These are phyloP conservation scores for Arthrobotrys musiformis DNA, from an alignment of 2,329 filamentous ascomycete species.

Conservation along the genomic window DNA sequence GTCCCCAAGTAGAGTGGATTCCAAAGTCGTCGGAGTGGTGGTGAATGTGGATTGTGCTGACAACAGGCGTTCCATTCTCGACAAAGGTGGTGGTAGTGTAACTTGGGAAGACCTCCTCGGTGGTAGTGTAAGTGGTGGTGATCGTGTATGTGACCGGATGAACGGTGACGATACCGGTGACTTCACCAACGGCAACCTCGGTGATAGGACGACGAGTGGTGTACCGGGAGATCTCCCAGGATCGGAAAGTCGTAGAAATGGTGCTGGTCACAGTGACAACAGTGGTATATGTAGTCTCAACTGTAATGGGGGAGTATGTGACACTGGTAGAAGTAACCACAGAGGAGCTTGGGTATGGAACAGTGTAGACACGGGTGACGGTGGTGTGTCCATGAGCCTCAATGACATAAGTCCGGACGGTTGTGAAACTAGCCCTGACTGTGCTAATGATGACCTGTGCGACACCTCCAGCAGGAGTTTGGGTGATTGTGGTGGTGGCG, in stretches of 20 bases:
- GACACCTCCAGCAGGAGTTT: conserved; percentile 2
- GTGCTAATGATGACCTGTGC: conserved; percentile 21
- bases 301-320: conserved; percentile 2
- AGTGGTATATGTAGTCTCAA: conserved; percentile 36
- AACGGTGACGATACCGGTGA: conserved; percentile 18
- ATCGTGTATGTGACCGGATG: conserved; percentile 25
- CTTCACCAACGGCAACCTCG: conserved; percentile 28
- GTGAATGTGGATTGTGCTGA: conserved; percentile 35
- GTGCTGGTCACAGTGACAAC: conserved; percentile 26
- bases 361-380: conserved; percentile 1
- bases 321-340: conserved; percentile 25
- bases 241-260: conserved; percentile 19
- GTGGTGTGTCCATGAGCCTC: conserved; percentile 30
- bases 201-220: conserved; percentile 14
- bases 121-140: conserved; percentile 21
- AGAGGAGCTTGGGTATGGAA: neutral
- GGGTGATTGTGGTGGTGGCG: conserved; percentile 35
- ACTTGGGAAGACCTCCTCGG: conserved; percentile 36
- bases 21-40: conserved; percentile 36
- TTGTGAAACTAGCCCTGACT: conserved; percentile 13
- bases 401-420: conserved; percentile 27
- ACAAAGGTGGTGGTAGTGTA: conserved; percentile 25
- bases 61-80: conserved; percentile 4
- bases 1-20: conserved; percentile 23
- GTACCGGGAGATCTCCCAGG: conserved; percentile 21